Base-by-base conservation (phyloP, 2,329 filamentous ascomycete species). In the Cryphonectria naterciae region DNA sequence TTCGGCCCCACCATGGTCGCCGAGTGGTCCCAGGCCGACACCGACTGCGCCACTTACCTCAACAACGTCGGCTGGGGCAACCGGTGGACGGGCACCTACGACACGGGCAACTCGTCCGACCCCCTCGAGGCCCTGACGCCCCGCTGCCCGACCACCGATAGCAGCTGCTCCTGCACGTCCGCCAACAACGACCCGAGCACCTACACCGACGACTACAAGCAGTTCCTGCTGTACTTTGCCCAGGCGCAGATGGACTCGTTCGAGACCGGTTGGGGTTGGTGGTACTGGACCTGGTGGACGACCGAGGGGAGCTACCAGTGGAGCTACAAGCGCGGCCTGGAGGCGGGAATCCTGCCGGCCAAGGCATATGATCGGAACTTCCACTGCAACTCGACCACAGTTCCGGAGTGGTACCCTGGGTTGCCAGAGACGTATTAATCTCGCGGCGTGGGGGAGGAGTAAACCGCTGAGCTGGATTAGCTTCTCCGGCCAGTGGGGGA, bases 21-120 rank as follows among this genome's bases (percentile, higher is more conserved):
- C 75, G 96, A 99, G 85, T 99, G 95, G 94, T 95, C 92, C 0
- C 95, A 98, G 83, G 95, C 96, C 54, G 96, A 99, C 81, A 98
- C 96, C 1, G 96, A 99, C 83, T 99, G 96, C 83, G 91, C 94
- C 0, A 81, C 87, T 71, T 90, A 93, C 81, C 88, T 99, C 76
- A 98, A 97, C 81, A 95, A 97, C 81, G 94, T 98, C 52, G 91
- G 91, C 76, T 89, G 91, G 78, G 96, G 96, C 62, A 95, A 91
- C 65, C 91, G 96, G 68, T 99, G 96, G 96, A 92, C 94, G 78
- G 96, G 96, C 68, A 97, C 94, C 0, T 90, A 93, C 77, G 85
- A 92, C 76, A 91, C 90, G 64, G 91, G 91, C 68, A 89, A 91
- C 78, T 77, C 83, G 1, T 85, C 83, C 41, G 72, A 73, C 60